Conservation (phyloP, 352 stramenopile genomes). For the Phytophthora foliorum region DNA sequence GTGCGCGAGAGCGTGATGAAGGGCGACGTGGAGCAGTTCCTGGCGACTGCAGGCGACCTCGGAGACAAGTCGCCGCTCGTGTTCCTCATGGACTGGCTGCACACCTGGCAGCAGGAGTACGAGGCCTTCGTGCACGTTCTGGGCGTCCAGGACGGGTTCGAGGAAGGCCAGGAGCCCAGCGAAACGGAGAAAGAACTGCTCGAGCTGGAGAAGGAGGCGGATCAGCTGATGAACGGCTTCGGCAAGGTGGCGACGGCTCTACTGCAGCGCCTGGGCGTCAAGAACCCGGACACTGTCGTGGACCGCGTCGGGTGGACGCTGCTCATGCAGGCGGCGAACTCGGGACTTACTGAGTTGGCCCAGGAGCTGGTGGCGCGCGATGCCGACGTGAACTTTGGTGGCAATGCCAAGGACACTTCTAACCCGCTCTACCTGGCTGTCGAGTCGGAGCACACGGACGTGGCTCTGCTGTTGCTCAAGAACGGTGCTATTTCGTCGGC, state of each 20-base stretch:
- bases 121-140: conserved; percentile 82
- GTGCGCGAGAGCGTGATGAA: conserved; percentile 70
- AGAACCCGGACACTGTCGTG: conserved; percentile 57
- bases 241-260: conserved; percentile 59
- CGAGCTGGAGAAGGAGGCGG: conserved; percentile 79
- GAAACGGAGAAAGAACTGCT: conserved; percentile 68
- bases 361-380: conserved; percentile 62
- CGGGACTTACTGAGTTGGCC: conserved; percentile 62
- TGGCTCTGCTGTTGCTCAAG: conserved; percentile 77
- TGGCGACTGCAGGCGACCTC: conserved; percentile 39
- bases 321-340: conserved; percentile 89
- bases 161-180: conserved; percentile 36
- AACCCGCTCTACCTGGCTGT: conserved; percentile 82
- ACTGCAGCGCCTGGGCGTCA: conserved; percentile 52
- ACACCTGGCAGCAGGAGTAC: conserved; percentile 91
- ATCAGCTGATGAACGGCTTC: conserved; percentile 76
- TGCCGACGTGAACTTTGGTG: conserved; percentile 71
- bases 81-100: conserved; percentile 88
- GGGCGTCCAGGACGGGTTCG: conserved; percentile 58
- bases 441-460: conserved; percentile 77
- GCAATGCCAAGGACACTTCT: conserved; percentile 51
- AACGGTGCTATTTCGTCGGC: conserved; percentile 73
- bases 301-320: conserved; percentile 87
- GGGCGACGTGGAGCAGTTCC: conserved; percentile 59
- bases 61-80: conserved; percentile 57